These are phyloP conservation scores for Fraxinus nigra DNA, from an alignment of 305 asterid genomes.

Conservation along the genomic window DNA sequence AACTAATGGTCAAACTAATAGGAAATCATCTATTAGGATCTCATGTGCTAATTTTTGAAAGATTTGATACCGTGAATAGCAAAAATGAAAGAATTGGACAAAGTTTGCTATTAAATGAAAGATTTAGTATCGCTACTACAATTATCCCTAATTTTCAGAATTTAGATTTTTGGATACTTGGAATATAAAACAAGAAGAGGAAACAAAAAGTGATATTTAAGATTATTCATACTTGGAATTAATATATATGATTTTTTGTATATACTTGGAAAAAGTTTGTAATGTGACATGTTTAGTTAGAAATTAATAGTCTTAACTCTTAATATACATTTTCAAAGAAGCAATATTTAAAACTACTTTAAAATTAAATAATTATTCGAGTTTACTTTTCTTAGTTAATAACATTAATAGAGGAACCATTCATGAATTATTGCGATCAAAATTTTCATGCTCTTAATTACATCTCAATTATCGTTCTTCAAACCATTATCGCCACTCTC, in stretches of 20 bases:
- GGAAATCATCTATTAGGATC: too few species aligned
- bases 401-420: not conserved
- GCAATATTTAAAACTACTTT: not conserved
- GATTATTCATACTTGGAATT: too few species aligned
- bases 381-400: not conserved
- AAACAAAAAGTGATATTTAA: not conserved
- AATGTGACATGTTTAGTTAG: not conserved
- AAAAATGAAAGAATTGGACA: too few species aligned
- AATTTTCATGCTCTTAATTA: not conserved
- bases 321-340: not conserved
- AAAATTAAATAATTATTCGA: too few species aligned
- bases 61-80: too few species aligned
- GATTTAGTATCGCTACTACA: too few species aligned
- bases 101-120: too few species aligned
- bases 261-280: too few species aligned
- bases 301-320: not conserved
- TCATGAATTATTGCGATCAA: not conserved
- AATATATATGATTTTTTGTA: too few species aligned
- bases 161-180: constrained; percentile 40
- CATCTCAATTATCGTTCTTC: not conserved
- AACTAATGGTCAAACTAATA: too few species aligned
- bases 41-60: too few species aligned
- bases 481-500: not conserved
- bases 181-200: not conserved
- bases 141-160: constrained; percentile 22